Evolutionary conservation across 2,329 filamentous ascomycete species (phyloP).

Genomic region (Neonectria neomacrospora): DNA sequence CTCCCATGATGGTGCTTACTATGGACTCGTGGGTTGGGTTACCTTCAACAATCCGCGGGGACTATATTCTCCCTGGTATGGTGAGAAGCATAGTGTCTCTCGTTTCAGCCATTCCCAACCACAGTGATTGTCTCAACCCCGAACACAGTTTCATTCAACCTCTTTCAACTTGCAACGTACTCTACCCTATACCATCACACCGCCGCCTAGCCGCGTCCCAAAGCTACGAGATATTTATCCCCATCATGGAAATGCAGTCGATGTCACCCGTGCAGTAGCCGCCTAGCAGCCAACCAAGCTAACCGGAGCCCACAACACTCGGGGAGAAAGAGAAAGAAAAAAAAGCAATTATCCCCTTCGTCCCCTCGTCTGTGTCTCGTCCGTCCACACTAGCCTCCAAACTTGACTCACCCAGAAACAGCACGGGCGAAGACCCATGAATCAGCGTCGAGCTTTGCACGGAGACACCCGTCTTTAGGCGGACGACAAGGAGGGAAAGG

Average conservation of each 20-base stretch:
- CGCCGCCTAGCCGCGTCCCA: constrained; percentile 13
- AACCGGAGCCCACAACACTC: neutral
- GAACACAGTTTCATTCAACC: constrained; percentile 16
- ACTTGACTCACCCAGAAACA: constrained; percentile 15
- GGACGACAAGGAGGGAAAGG: neutral
- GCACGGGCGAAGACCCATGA: neutral
- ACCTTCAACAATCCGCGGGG: neutral
- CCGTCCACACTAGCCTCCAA: constrained; percentile 5
- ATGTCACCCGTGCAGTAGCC: constrained; percentile 9
- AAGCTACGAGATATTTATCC: constrained; percentile 26
- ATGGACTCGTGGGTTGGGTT: neutral
- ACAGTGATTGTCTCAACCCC: constrained; percentile 3
- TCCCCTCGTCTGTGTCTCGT: neutral
- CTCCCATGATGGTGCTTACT: neutral
- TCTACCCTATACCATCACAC: constrained; percentile 11
- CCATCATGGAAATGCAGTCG: constrained; percentile 5
- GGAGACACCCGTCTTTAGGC: constrained; percentile 9
- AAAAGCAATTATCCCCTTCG: neutral
- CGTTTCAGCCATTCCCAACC: neutral
- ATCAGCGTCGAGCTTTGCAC: constrained; percentile 1
- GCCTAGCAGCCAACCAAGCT: constrained; percentile 1
- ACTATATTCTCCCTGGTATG: neutral
- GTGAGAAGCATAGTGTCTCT: neutral
- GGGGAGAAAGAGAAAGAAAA: neutral
- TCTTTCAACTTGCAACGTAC: neutral